Evolutionary conservation across 768 basidiomycete species (phyloP), one percentile per base, ranked within the genome.

Genomic region (Termitomyces sp.): DNA sequence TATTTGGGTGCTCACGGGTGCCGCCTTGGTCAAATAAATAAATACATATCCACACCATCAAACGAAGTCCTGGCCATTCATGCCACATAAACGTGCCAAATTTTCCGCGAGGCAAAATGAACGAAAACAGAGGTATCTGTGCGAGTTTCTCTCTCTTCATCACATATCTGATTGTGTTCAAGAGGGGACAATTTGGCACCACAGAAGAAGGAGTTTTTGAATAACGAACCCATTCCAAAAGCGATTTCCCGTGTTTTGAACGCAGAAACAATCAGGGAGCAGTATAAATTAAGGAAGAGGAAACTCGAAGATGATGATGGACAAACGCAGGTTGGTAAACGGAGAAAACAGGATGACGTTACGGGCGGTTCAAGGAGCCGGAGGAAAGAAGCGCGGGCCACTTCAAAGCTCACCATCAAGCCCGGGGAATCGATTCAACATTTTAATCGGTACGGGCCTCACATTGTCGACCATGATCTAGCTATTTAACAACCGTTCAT

Each of bases 351-450:
- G 8, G 54, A 61, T 16, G 65, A 65, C 55, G 22, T 61, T 45
- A 27, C 50, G 52, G 67, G 63, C 59, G 50, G 62, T 47, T 31
- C 51, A 42, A 68, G 63, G 61, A 49, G 64, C 52, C 61, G 54
- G 13, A 41, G 53, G 55, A 68, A 68, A 62, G 68, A 69, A 41
- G 58, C 70, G 37, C 61, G 67, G 58, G 52, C 20, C 24, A 39
- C 44, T 13, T 58, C 64, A 42, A 60, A 60, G 8, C 66, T 86
- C 42, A 74, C 66, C 48, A 90, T 89, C 31, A 76, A 80, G 58
- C 82, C 83, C 0, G 84, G 86, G 46, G 91, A 93, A 70, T 85
- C 88, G 0, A 78, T 92, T 54, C 78, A 81, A 56, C 86, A 90
- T 73, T 93, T 91, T 70, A 88, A 91, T 69, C 77, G 83, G 90